Percentiles rank a stretch among this genome's conserved stretches.
Evolutionary conservation across 2,329 filamentous ascomycete species (phyloP).

Genomic region (Pyrenochaeta sp.): DNA sequence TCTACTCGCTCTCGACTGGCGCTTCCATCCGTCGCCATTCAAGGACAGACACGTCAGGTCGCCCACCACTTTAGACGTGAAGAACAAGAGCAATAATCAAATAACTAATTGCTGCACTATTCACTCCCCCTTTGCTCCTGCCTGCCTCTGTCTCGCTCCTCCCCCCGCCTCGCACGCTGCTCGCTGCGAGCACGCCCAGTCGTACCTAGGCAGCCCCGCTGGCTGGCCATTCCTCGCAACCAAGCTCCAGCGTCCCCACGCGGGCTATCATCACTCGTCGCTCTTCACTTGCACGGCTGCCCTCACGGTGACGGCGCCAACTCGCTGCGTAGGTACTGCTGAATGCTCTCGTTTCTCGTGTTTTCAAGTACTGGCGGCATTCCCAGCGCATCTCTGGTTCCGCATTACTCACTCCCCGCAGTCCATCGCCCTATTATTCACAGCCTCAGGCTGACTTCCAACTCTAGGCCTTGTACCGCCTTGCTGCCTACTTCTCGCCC

Average conservation of each 20-base stretch:
- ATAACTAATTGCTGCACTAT: too few species aligned
- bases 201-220: too few species aligned
- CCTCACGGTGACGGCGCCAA: background rate
- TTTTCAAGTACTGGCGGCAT: slow-evolving; percentile 7
- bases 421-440: slow-evolving; percentile 17
- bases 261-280: slow-evolving; percentile 12
- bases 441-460: slow-evolving; percentile 38
- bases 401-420: slow-evolving; percentile 20
- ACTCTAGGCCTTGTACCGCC: slow-evolving; percentile 11
- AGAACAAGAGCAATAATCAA: too few species aligned
- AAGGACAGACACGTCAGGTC: slow-evolving; percentile 44
- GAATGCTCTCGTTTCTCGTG: background rate
- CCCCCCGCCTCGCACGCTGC: too few species aligned
- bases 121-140: background rate
- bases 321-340: slow-evolving; percentile 3
- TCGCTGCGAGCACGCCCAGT: too few species aligned
- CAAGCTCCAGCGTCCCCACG: slow-evolving; percentile 21
- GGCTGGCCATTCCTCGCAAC: too few species aligned
- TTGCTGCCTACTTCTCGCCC: slow-evolving; percentile 19
- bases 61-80: slow-evolving; percentile 6
- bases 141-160: too few species aligned
- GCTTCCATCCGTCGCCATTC: slow-evolving; percentile 40
- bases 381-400: background rate
- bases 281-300: too few species aligned
- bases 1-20: slow-evolving; percentile 21